Conservation (phyloP, 805 yeast species). For the Candida vartiovaarae region DNA sequence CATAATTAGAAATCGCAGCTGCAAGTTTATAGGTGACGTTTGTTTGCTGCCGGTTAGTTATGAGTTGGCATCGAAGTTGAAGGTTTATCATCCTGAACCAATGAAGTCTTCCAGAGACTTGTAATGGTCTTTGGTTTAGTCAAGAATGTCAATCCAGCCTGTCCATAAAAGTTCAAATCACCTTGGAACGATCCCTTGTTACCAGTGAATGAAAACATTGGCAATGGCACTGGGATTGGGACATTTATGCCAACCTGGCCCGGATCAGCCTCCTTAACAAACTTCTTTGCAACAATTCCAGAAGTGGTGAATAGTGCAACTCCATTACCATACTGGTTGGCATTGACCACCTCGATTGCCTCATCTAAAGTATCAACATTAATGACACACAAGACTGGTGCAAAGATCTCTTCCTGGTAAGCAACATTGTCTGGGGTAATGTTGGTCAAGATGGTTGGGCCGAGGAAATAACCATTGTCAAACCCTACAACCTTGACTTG, state of each 20-base stretch:
- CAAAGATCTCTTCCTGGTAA: slow-evolving; percentile 69
- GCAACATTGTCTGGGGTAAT: slow-evolving; percentile 59
- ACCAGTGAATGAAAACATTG: slow-evolving; percentile 78
- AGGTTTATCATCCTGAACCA: slow-evolving; percentile 43
- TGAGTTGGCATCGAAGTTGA: slow-evolving; percentile 68
- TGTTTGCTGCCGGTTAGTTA: slow-evolving; percentile 18
- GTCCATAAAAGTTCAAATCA: slow-evolving; percentile 73
- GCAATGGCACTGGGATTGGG: slow-evolving; percentile 76
- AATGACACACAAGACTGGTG: slow-evolving; percentile 61
- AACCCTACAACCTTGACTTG: slow-evolving; percentile 38
- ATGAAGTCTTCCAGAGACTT: slow-evolving; percentile 53
- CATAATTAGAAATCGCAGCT: too few species aligned
- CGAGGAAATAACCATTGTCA: slow-evolving; percentile 62
- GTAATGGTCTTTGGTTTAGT: slow-evolving; percentile 75
- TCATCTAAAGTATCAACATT: slow-evolving; percentile 64
- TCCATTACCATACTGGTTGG: slow-evolving; percentile 64
- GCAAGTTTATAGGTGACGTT: neutral
- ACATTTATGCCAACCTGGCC: slow-evolving; percentile 78
- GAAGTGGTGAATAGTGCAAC: slow-evolving; percentile 62
- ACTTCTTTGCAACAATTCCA: slow-evolving; percentile 64
- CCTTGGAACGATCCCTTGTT: slow-evolving; percentile 71
- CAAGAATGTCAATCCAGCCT: slow-evolving; percentile 64
- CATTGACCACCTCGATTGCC: slow-evolving; percentile 58
- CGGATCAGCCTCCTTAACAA: slow-evolving; percentile 59
- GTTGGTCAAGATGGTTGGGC: slow-evolving; percentile 59